phyloP scores from a whole-genome alignment of 495 filamentous ascomycete genomes.

The Friedmanniomyces simplex region DNA sequence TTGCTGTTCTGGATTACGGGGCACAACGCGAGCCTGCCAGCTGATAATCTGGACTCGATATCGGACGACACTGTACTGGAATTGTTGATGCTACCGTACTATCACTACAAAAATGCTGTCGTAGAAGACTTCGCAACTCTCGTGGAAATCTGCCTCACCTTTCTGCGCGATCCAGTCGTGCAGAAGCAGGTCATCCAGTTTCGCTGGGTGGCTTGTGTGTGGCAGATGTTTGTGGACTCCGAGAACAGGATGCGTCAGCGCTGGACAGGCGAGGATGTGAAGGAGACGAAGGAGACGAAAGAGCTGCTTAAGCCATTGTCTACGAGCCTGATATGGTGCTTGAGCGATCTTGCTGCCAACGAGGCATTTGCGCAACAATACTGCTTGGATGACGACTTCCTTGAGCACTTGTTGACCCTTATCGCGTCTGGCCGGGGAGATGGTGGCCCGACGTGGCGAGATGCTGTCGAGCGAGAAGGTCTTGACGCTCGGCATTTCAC shows the following conservation, averaged over 20 bases:
- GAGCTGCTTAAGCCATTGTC: constrained; percentile 11
- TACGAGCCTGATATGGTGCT: constrained; percentile 10
- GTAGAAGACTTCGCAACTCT: constrained; percentile 9
- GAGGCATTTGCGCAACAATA: neutral
- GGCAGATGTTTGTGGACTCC: constrained; percentile 1
- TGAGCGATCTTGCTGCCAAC: constrained; percentile 13
- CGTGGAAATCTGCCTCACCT: constrained; percentile 7
- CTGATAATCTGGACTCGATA: neutral
- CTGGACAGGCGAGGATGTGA: neutral
- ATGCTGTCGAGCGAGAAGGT: neutral
- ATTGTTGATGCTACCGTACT: neutral
- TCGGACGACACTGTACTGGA: neutral
- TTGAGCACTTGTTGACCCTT: neutral
- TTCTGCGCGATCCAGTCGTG: constrained; percentile 3
- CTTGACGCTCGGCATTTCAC: neutral
- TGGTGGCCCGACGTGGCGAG: neutral
- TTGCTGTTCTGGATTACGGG: constrained; percentile 12
- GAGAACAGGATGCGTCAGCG: neutral
- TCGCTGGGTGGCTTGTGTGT: neutral
- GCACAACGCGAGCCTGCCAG: neutral
- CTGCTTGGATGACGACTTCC: neutral
- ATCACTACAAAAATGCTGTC: neutral
- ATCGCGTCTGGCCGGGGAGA: neutral
- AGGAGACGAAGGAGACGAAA: neutral
- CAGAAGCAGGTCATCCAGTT: neutral